Evolutionary conservation across 2,329 filamentous ascomycete genomes (phyloP), one percentile per base, ranked within the genome.

Genomic region (Aureobasidium sp.): DNA sequence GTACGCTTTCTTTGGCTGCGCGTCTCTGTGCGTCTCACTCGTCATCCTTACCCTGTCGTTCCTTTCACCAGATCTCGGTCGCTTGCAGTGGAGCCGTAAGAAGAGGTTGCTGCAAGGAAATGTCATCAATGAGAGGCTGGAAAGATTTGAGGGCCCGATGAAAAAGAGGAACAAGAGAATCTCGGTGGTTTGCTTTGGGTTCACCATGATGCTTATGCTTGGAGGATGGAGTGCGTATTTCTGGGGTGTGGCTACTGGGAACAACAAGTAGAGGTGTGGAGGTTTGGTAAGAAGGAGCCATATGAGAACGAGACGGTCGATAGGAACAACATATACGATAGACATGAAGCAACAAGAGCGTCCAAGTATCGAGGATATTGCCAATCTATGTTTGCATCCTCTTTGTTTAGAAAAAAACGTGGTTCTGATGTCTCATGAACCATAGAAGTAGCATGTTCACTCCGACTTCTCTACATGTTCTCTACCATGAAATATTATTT

Each of bases 61-160:
- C 37, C 66, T 73, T 42, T 75, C 70, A n/a, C 68, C 77, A 29
- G 75, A 80, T 48, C 71, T 85, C 4, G 74, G 75, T 2, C 72
- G 77, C 11, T 66, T 86, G 59, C 84, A 87, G 66, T 86, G 83
- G 83, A 83, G 79, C 2, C 75, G 82, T 14, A 82, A 82, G 70
- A 74, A 81, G 69, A 76, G 84, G 20, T 70, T 82, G 15, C 67
- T 65, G 0, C 76, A 76, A 0, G 79, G 81, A 0, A 72, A 78
- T 1, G 51, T 77, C 6, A 77, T 82, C 55, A 75, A 75, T 20
- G 71, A 70, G 5, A 73, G 78, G 31, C 79, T 77, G 41, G 71
- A 77, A 49, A 69, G 69, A 11, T 78, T 79, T 57, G 70, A 80
- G 45, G 72, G 72, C 0, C 70, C 71, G 0, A 69, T 71, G 45